A percentile compares a stretch with the other conserved stretches of the same genome.
These are phyloP conservation scores for Setaria italica DNA, from an alignment of 202 grass and related monocot genomes.

Conservation along the genomic window DNA sequence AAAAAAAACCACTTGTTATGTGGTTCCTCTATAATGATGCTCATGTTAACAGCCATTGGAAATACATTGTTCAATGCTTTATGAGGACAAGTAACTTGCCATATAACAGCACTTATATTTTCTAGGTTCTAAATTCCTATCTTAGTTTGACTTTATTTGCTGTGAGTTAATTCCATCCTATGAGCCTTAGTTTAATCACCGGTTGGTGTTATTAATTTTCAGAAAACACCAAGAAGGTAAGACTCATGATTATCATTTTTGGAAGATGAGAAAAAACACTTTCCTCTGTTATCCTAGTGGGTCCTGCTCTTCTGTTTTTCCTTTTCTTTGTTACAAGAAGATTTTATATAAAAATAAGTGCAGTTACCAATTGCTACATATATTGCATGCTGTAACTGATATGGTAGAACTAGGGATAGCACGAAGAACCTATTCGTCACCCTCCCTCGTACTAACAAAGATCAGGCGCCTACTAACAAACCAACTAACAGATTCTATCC, in stretches of 20 bases:
- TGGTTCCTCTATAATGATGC: background rate
- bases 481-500: too few species aligned
- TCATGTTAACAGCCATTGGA: conserved; percentile 9
- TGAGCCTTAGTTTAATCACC: conserved; percentile 10
- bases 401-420: too few species aligned
- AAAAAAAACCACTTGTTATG: background rate
- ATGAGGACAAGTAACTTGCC: background rate
- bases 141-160: conserved; percentile 5
- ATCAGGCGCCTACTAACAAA: too few species aligned
- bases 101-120: conserved; percentile 7
- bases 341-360: background rate
- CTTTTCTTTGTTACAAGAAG: background rate
- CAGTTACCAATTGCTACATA: background rate
- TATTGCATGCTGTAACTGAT: background rate
- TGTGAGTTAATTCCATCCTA: conserved; percentile 4
- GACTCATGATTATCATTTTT: conserved; percentile 25
- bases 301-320: background rate
- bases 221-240: background rate
- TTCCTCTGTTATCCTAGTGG: background rate
- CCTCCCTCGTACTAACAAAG: too few species aligned
- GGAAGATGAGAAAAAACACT: background rate
- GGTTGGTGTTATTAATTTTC: conserved; percentile 18
- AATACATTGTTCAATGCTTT: background rate
- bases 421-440: too few species aligned
- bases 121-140: conserved; percentile 18